phyloP scores from a whole-genome alignment of 139 green algal species.

The Picochlorum sp. region DNA sequence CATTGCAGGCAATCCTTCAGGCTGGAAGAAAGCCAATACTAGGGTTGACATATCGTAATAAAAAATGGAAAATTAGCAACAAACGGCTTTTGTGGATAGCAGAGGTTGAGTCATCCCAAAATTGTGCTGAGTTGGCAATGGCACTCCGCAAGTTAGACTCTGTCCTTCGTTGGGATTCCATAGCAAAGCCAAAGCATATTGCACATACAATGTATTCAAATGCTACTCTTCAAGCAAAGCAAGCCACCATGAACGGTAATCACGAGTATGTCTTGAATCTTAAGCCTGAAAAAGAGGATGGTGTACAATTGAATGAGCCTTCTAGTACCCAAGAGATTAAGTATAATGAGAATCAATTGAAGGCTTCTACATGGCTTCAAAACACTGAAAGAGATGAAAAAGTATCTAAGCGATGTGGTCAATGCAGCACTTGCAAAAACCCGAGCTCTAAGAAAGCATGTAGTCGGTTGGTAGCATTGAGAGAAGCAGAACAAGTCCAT shows the following conservation, averaged over 20 bases:
- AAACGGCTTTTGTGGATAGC: slow-evolving; percentile 18
- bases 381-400: no score
- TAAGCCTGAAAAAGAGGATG: no score
- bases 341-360: no score
- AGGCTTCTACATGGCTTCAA: no score
- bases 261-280: background rate
- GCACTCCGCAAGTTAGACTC: slow-evolving; percentile 30
- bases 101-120: slow-evolving; percentile 12
- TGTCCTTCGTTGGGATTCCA: slow-evolving; percentile 6
- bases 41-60: slow-evolving; percentile 22
- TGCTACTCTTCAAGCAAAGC: background rate
- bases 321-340: no score
- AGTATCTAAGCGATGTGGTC: no score
- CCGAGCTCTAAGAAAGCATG: no score
- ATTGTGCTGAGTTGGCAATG: slow-evolving; percentile 24
- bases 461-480: no score
- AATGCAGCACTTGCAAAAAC: no score
- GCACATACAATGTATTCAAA: background rate
- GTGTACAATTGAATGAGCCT: no score
- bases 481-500: no score
- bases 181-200: background rate
- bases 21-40: slow-evolving; percentile 18
- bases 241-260: background rate
- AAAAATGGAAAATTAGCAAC: slow-evolving; percentile 1
- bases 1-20: slow-evolving; percentile 9